Base-by-base conservation (phyloP, 1,284 basidiomycete genomes). In the Heterobasidion annosum region DNA sequence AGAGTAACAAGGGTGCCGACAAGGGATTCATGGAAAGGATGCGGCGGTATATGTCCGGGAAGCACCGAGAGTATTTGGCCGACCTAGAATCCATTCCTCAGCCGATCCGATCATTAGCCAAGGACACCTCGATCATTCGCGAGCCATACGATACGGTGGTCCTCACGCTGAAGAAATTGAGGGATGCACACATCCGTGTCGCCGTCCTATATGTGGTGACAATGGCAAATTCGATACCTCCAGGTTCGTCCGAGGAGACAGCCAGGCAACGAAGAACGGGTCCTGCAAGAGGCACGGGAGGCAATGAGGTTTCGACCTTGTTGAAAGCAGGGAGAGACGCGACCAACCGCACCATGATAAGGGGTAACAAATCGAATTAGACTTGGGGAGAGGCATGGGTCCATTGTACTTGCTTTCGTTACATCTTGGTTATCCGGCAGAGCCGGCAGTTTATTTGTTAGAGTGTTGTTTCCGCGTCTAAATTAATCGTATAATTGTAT, bases 281-380 rank as follows among this genome's bases (percentile, higher is more conserved):
- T 10, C 78, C 76, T n/a, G 75, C 73, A n/a, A 74, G 77, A 25
- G 94, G 94, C 1, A 97, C 94, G 0, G 94, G 94, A 18, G 94
- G 94, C 4, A 96, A 86, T 57, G 83, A 87, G 52, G 72, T 97
- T 25, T 81, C 91, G 15, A 70, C 81, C 32, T 80, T 96, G 52
- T 75, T 98, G 58, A 97, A 96, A 69, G 83, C 87, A 13, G 91
- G 90, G 32, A 78, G 94, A 56, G 93, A 96, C 62, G 89, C 93
- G 34, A 97, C 94, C 8, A 69, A 73, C 51, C 81, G 84, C n/a
- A 78, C 91, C 9, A 67, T 76, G 42, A 45, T 67, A 5, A 33
- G 50, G 43, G 58, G 52, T 19, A 61, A 61, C 34, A 57, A 34
- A n/a, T n/a, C 16, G 15, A 35, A 37, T 18, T 56, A 18, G 34